phyloP scores from a whole-genome alignment of 2,329 filamentous ascomycete species.

The Botrytis hyacinthi region DNA sequence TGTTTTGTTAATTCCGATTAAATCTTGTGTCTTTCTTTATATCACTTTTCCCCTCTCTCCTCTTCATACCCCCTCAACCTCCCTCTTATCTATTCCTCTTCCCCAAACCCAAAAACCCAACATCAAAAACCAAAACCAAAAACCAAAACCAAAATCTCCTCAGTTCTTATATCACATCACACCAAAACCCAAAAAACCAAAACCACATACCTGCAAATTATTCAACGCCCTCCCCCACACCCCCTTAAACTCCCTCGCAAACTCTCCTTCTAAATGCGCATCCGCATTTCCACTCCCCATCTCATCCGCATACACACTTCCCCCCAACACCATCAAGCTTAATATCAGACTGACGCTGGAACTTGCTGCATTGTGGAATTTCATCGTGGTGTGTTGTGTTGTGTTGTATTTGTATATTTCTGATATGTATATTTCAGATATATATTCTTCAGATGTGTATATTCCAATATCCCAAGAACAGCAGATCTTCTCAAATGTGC shows the following conservation, averaged over 20 bases:
- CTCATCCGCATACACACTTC: background rate
- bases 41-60: background rate
- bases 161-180: background rate
- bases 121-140: background rate
- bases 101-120: background rate
- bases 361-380: background rate
- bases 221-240: constrained; percentile 12
- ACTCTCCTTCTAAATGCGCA: background rate
- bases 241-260: background rate
- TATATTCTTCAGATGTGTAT: no score
- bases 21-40: background rate
- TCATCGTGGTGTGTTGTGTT: background rate
- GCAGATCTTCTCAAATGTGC: no score
- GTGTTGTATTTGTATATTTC: background rate
- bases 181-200: background rate
- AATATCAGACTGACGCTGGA: background rate
- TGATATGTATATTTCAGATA: no score
- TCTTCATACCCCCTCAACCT: no score
- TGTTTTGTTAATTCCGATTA: background rate
- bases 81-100: no score
- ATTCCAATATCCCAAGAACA: no score
- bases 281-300: background rate
- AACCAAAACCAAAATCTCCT: background rate
- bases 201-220: constrained; percentile 18
- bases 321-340: background rate